Conservation (phyloP, 2,329 filamentous ascomycete genomes). For the Phialocephala sp. region DNA sequence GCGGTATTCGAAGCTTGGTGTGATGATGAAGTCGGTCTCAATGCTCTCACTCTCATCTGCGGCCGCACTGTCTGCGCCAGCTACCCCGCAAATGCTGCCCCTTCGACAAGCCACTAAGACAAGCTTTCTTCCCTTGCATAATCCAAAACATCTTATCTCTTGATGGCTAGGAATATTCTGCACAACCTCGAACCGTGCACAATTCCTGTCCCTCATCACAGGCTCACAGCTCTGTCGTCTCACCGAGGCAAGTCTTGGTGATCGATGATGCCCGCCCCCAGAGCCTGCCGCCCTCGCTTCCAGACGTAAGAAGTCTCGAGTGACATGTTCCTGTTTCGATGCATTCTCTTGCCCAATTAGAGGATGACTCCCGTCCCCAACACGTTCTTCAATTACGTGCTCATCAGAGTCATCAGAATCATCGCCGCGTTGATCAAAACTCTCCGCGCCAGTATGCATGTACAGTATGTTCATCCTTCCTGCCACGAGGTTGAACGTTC, state of each 20-base stretch:
- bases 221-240: not conserved
- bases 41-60: not conserved
- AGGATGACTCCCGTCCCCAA: not conserved
- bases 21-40: no score
- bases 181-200: not conserved
- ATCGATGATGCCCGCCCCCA: no score
- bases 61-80: not conserved
- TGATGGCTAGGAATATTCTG: not conserved
- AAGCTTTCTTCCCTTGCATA: not conserved
- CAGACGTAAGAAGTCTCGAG: not conserved
- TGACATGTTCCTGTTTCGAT: not conserved
- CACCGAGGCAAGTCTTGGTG: no score
- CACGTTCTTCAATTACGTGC: not conserved
- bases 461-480: conserved; percentile 3
- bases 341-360: not conserved
- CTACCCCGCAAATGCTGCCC: not conserved
- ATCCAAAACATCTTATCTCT: not conserved
- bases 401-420: not conserved
- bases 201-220: not conserved
- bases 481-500: not conserved
- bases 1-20: no score
- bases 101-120: not conserved
- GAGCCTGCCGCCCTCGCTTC: not conserved
- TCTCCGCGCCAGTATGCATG: not conserved
- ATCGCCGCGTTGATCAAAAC: not conserved